Evolutionary conservation across 2,329 filamentous ascomycete species (phyloP).

Genomic region (Dothideomycetes sp.): DNA sequence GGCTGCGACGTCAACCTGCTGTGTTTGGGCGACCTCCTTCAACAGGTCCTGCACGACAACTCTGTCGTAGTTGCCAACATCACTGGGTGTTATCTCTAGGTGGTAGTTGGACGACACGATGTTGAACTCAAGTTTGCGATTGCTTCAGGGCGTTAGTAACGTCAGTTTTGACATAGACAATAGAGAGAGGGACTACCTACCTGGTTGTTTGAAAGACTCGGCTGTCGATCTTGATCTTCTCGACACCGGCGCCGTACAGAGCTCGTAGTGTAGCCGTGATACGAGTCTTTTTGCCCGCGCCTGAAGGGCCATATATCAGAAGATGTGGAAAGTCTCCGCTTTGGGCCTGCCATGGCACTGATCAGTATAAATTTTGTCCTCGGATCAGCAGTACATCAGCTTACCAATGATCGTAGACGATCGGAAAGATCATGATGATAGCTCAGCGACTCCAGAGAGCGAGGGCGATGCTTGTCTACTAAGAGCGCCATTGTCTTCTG

Average conservation of each 20-base stretch:
- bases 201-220: constrained; percentile 85
- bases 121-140: constrained; percentile 98
- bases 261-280: constrained; percentile 94
- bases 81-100: constrained; percentile 93
- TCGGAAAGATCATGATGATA: constrained; percentile 87
- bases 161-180: neutral
- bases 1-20: constrained; percentile 90
- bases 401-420: constrained; percentile 74
- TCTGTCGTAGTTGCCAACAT: constrained; percentile 91
- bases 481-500: constrained; percentile 59
- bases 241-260: constrained; percentile 90
- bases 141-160: constrained; percentile 40
- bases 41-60: constrained; percentile 92
- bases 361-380: constrained; percentile 5
- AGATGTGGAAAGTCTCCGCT: constrained; percentile 97
- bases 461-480: constrained; percentile 58
- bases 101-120: constrained; percentile 96
- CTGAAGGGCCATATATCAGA: constrained; percentile 91
- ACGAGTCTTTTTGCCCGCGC: constrained; percentile 94
- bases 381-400: constrained; percentile 20
- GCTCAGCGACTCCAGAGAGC: constrained; percentile 66
- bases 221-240: constrained; percentile 99
- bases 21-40: constrained; percentile 96
- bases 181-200: too few relatives aligned
- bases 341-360: constrained; percentile 59